Conservation (phyloP, 2,329 filamentous ascomycete species). For the Endoconidiophora polonica region DNA sequence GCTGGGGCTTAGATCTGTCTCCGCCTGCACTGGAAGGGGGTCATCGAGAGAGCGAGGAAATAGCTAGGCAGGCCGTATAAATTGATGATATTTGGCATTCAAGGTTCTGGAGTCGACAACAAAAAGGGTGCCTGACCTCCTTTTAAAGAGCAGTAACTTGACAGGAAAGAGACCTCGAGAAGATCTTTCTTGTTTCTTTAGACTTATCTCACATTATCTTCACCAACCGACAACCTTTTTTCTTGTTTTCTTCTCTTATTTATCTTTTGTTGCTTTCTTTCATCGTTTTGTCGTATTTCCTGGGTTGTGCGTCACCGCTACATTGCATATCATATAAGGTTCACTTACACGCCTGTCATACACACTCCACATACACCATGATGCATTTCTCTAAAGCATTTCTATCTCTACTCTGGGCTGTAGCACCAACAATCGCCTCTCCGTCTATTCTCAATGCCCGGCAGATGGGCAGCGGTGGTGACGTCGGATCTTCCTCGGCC, state of each 20-base stretch:
- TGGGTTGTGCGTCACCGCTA: not conserved
- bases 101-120: too few relatives aligned
- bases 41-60: too few relatives aligned
- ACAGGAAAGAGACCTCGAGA: too few relatives aligned
- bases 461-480: constrained; percentile 1
- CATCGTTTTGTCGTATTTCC: constrained; percentile 3
- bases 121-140: too few relatives aligned
- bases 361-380: not conserved
- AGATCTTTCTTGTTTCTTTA: not conserved
- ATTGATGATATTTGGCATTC: too few relatives aligned
- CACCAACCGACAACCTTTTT: constrained; percentile 12
- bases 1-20: too few relatives aligned
- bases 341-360: not conserved
- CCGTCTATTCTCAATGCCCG: not conserved
- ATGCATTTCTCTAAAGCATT: constrained; percentile 4
- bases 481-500: not conserved
- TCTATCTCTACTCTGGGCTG: not conserved
- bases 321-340: not conserved
- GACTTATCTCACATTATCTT: not conserved
- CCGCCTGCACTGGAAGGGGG: too few relatives aligned
- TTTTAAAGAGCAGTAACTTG: too few relatives aligned
- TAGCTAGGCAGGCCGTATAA: too few relatives aligned
- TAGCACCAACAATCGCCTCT: not conserved
- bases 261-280: not conserved
- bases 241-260: not conserved